Conservation (phyloP, 495 filamentous ascomycete genomes). For the Lichenothelia convexa region DNA sequence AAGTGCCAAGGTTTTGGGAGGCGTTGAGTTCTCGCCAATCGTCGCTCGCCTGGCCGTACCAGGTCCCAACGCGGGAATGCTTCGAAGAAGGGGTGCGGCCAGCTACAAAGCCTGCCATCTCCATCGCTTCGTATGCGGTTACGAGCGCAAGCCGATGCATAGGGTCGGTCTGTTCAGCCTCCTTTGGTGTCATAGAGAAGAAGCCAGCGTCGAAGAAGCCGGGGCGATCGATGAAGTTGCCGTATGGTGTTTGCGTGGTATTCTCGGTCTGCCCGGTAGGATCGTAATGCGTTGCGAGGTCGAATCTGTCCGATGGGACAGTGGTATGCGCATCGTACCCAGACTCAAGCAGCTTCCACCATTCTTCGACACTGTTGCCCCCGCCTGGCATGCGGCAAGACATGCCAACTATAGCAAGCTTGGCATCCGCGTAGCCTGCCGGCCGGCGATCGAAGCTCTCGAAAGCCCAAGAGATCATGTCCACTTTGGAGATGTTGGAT, state of each 20-base stretch:
- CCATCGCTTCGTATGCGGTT: slow-evolving; percentile 25
- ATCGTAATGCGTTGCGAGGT: slow-evolving; percentile 14
- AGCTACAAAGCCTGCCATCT: slow-evolving; percentile 20
- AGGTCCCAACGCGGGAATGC: slow-evolving; percentile 19
- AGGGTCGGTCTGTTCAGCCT: slow-evolving; percentile 25
- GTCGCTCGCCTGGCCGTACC: slow-evolving; percentile 21
- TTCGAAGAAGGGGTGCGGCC: slow-evolving; percentile 17
- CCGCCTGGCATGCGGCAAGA: slow-evolving; percentile 16
- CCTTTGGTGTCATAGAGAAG: slow-evolving; percentile 27
- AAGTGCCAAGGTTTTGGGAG: slow-evolving; percentile 22
- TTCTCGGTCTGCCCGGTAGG: slow-evolving; percentile 17
- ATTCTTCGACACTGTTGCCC: slow-evolving; percentile 3
- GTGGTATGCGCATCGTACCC: slow-evolving; percentile 8
- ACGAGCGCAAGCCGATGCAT: slow-evolving; percentile 20
- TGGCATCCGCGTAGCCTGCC: no score
- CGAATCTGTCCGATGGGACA: slow-evolving; percentile 10
- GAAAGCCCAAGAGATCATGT: slow-evolving; percentile 1
- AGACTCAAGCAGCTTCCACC: slow-evolving; percentile 9
- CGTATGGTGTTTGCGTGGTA: slow-evolving; percentile 16
- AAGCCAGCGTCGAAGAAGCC: slow-evolving; percentile 24
- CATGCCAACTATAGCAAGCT: slow-evolving; percentile 17
- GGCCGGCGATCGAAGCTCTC: no score
- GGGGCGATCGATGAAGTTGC: slow-evolving; percentile 23
- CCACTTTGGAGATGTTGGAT: neutral
- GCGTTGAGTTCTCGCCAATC: slow-evolving; percentile 22